A percentile compares a stretch with the other conserved stretches of the same genome.
Evolutionary conservation across 768 basidiomycete genomes (phyloP).

Genomic region (Hysterangium stoloniferum): DNA sequence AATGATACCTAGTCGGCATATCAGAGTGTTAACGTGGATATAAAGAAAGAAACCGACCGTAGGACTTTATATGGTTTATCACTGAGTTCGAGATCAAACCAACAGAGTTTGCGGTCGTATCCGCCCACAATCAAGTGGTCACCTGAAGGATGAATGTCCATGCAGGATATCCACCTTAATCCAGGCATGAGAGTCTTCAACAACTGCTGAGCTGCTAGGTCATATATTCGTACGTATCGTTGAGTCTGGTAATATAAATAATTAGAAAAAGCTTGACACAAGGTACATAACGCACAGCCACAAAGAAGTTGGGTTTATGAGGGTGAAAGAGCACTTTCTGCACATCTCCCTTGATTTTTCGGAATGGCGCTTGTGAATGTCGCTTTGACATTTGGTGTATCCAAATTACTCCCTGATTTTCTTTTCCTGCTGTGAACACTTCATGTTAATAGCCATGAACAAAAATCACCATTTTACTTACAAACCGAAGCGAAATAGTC

Average conservation of each 20-base stretch:
- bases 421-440: slow-evolving; percentile 46
- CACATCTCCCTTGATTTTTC: slow-evolving; percentile 83
- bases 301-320: slow-evolving; percentile 90
- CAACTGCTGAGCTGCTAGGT: slow-evolving; percentile 87
- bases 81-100: slow-evolving; percentile 97
- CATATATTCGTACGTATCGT: slow-evolving; percentile 92
- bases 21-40: slow-evolving; percentile 12
- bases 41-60: slow-evolving; percentile 43
- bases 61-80: slow-evolving; percentile 96
- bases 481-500: slow-evolving; percentile 95
- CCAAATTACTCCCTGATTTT: slow-evolving; percentile 79
- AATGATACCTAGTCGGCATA: slow-evolving; percentile 63
- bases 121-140: slow-evolving; percentile 97
- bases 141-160: slow-evolving; percentile 94
- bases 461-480: slow-evolving; percentile 36
- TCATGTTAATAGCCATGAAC: neutral
- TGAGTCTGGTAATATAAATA: slow-evolving; percentile 60
- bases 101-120: slow-evolving; percentile 95
- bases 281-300: slow-evolving; percentile 61
- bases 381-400: slow-evolving; percentile 92
- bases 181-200: slow-evolving; percentile 93
- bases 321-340: slow-evolving; percentile 96
- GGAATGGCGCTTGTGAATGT: slow-evolving; percentile 97
- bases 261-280: neutral
- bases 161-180: slow-evolving; percentile 93